These are phyloP conservation scores for Candida sanyaensis DNA, from an alignment of 1,139 yeast species.

Conservation along the genomic window DNA sequence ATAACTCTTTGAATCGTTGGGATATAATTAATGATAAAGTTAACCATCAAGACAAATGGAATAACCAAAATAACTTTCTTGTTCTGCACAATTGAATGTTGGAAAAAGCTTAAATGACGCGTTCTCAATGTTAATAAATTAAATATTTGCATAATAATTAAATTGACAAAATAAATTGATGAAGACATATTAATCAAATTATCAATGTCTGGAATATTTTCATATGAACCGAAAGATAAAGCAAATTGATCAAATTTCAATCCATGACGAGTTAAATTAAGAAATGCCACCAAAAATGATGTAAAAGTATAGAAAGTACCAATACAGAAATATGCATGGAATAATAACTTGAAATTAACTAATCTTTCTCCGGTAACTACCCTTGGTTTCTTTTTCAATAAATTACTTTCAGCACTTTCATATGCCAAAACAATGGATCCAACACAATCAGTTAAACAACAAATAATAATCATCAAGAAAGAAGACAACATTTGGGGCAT, in stretches of 20 bases:
- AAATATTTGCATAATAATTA: conserved; percentile 53
- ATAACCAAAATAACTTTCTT: conserved; percentile 36
- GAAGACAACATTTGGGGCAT: conserved; percentile 53
- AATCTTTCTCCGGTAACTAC: conserved; percentile 43
- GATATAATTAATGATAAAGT: conserved; percentile 48
- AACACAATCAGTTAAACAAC: conserved; percentile 50
- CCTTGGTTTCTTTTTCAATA: conserved; percentile 46
- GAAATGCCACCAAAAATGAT: conserved; percentile 45
- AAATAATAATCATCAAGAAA: conserved; percentile 53
- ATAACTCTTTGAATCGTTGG: conserved; percentile 43
- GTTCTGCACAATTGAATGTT: conserved; percentile 27
- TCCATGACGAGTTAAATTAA: conserved; percentile 41
- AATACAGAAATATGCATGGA: conserved; percentile 46
- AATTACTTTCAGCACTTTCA: conserved; percentile 47
- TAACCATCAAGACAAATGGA: conserved; percentile 39
- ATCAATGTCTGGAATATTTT: conserved; percentile 24
- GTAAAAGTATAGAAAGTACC: conserved; percentile 47
- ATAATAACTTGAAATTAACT: conserved; percentile 40
- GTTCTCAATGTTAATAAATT: conserved; percentile 50
- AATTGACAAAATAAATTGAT: conserved; percentile 49
- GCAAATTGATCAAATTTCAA: conserved; percentile 36
- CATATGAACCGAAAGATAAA: conserved; percentile 40
- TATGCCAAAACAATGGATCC: conserved; percentile 48
- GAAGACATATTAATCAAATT: conserved; percentile 37
- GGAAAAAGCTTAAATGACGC: conserved; percentile 45